Evolutionary conservation across 345 rosid genomes (phyloP).

Genomic region (Abelmoschus esculentus): DNA sequence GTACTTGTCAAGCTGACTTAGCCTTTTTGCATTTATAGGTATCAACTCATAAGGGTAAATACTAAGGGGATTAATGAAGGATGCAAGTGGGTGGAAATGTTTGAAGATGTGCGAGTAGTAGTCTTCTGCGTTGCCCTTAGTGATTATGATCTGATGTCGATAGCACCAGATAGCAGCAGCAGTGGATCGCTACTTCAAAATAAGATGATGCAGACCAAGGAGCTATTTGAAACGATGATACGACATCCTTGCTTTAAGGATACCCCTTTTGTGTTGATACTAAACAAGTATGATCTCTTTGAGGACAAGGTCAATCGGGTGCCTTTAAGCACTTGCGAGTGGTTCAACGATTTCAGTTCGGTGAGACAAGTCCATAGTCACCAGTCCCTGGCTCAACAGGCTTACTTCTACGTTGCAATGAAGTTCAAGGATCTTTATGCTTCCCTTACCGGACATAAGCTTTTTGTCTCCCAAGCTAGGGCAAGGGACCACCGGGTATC

Average conservation of each 20-base stretch:
- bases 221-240: constrained; percentile 67
- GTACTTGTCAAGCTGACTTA: not conserved
- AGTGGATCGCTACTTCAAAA: constrained; percentile 52
- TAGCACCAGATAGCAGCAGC: constrained; percentile 38
- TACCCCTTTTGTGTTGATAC: constrained; percentile 68
- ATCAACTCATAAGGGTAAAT: constrained; percentile 82
- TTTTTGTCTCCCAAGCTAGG: constrained; percentile 80
- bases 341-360: constrained; percentile 82
- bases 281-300: constrained; percentile 89
- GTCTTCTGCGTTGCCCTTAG: constrained; percentile 78
- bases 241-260: constrained; percentile 86
- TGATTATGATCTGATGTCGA: constrained; percentile 72
- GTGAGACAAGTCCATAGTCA: constrained; percentile 52
- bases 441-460: constrained; percentile 62
- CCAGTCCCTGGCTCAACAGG: constrained; percentile 81
- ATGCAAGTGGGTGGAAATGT: constrained; percentile 99
- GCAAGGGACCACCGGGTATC: constrained; percentile 74
- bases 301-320: constrained; percentile 72
- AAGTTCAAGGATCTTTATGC: constrained; percentile 93
- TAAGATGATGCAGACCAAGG: constrained; percentile 86
- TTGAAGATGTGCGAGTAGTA: constrained; percentile 82
- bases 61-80: constrained; percentile 93
- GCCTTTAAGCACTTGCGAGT: constrained; percentile 64
- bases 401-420: constrained; percentile 86
- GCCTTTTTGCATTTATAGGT: constrained; percentile 32